Evolutionary conservation across 345 rosid genomes (phyloP), one percentile per base, ranked within the genome.

Genomic region (Hibiscus tridactylites): DNA sequence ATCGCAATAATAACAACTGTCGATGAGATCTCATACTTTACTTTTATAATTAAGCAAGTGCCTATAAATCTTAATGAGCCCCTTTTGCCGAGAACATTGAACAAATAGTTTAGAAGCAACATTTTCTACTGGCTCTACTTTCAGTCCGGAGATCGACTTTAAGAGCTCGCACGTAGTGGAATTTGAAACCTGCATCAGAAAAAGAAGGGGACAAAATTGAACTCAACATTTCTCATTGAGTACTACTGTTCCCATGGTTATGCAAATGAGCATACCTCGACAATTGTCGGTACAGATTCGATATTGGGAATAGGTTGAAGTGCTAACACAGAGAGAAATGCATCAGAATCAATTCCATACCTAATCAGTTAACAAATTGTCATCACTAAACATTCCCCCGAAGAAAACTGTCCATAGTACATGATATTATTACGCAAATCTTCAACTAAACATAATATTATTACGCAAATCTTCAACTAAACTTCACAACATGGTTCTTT

Each of bases 1-100:
- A 29, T 42, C 31, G 26, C 17, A 2, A 4, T 44, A 71, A 61
- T 66, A 19, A 72, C 10, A 64, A 68, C 28, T 53, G 24, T 28
- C 50, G 64, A 66, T 65, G 46, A 62, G 74, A 79, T 72, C 65
- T 64, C 68, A 35, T 70, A 73, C 98, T 94, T 24, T 57, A 57
- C 61, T 57, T 85, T 79, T 86, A 82, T 90, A 90, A 81, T 95
- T 89, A 71, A 95, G 99, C 83, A 95, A 79, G 85, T 95, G 97
- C 62, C 86, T 82, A 81, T 95, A 91, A 78, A 95, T 95, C 88
- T 91, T 95, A 81, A 91, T 87, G 57, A 95, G 93, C 42, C 96
- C 90, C 66, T 87, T 84, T 75, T 95, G 99, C 70, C 99, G 95
- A 77, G 97, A 91, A 79, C 99, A 95, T 70, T 95, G 99, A 74